Base-by-base conservation (phyloP, 2,329 filamentous ascomycete species). In the Xylaria sp. region DNA sequence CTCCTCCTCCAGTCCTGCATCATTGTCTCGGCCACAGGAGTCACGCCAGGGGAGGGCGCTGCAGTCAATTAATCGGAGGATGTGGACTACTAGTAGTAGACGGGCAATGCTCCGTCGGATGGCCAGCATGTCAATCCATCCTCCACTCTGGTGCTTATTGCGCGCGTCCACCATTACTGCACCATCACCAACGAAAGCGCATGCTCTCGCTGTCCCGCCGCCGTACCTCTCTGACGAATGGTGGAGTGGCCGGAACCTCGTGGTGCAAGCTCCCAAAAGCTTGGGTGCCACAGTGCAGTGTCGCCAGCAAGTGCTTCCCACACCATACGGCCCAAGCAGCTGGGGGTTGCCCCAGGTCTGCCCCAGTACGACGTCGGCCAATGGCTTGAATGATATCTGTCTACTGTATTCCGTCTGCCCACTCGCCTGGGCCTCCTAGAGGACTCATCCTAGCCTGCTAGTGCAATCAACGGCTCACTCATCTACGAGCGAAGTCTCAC, bases 11-110 rank as follows among this genome's bases (percentile, higher is more conserved):
- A 56, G 57, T 59, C 65, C 57, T 65, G 65, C 59, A 66, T 66
- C 66, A 46, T 52, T 65, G 69, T 68, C 66, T 66, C 66, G 69
- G 65, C 57, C 65, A 55, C 37, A 63, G 62, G 65, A 68, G 62
- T 56, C 41, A 39, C 62, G 57, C 28, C 48, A 52, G 61, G 51
- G 51, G 54, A 44, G 41, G 55, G 28, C 37, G 57, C 50, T 56
- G 64, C 64, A 66, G 28, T 66, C 58, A 56, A 66, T 62, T 55
- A 66, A 54, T 62, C 44, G 32, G 48, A 62, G 46, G 48, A 52
- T 52, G 56, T 58, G 39, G 23, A 65, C 41, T 51, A n/a, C 15
- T 46, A 44, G 39, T 28, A 28, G 44, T n/a, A 52, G 46, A 58
- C 34, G 23, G 41, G 37, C 54, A 23, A 57, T 46, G 44, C 60